phyloP scores from a whole-genome alignment of 768 basidiomycete species.

The Coprinopsis strossmayeri region DNA sequence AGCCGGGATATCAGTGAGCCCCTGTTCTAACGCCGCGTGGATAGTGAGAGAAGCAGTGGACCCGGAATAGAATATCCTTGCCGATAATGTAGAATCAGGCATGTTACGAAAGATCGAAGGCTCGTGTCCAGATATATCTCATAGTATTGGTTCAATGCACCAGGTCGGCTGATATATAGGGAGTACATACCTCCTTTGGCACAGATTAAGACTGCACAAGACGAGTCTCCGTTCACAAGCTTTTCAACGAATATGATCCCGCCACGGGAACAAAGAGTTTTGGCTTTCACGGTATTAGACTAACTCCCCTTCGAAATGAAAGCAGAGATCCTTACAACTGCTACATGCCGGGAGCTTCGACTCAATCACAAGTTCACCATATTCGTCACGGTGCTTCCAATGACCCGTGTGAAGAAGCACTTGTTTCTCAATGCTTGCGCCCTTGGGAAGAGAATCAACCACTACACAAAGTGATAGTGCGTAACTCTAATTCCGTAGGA shows the following conservation, averaged over 20 bases:
- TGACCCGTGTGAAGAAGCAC: slow-evolving; percentile 65
- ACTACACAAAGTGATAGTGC: slow-evolving; percentile 55
- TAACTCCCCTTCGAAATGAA: background rate
- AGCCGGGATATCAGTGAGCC: background rate
- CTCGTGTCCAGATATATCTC: background rate
- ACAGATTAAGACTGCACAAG: slow-evolving; percentile 40
- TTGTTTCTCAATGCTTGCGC: slow-evolving; percentile 72
- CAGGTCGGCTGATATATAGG: background rate
- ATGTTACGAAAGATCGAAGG: slow-evolving; percentile 4
- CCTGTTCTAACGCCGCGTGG: background rate
- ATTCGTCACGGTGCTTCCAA: slow-evolving; percentile 38
- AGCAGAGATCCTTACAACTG: background rate
- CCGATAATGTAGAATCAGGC: background rate
- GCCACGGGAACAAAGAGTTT: background rate
- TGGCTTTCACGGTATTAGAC: background rate
- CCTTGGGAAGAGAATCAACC: slow-evolving; percentile 63
- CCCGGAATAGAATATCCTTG: background rate
- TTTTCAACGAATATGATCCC: background rate
- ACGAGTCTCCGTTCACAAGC: slow-evolving; percentile 29
- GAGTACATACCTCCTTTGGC: slow-evolving; percentile 27
- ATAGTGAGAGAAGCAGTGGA: background rate
- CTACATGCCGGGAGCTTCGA: background rate
- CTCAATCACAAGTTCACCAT: slow-evolving; percentile 32
- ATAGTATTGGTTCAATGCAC: background rate
- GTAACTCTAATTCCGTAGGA: no score